Evolutionary conservation across 495 filamentous ascomycete species (phyloP), one percentile per base, ranked within the genome.

Genomic region (Penicillium subrubescens): DNA sequence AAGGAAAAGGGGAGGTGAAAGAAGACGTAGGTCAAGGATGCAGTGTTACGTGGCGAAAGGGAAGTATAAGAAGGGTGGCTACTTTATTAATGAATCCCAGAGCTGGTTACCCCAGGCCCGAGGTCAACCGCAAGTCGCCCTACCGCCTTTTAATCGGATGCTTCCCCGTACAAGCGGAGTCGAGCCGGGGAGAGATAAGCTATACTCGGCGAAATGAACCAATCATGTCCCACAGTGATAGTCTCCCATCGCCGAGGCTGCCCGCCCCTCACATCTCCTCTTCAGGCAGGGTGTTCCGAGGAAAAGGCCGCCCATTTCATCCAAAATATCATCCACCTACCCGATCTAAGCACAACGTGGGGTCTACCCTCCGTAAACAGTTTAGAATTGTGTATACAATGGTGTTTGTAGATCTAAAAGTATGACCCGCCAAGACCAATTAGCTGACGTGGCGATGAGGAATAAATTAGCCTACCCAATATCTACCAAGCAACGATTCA

Each of bases 31-130:
- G 58, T 35, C 50, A 41, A 58, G 33, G 29, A 21, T 14, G 15
- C 23, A 39, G 51, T 37, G 27, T 61, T 41, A 37, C 33, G 50
- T 50, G 56, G 55, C 60, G 41, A 53, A 35, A 33, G 53, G 17
- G 57, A 59, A 51, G 62, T 60, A 59, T 35, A 71, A 57, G 59
- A 63, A 68, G 64, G 51, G 31, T 23, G 27, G 34, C 12, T 4
- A 19, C 6, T 10, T 10, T 23, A 15, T 5, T 35, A 54, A 3
- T 10, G 53, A 35, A 34, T 19, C 19, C 3, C 11, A 19, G 7
- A 14, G n/a, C 39, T 48, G 48, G 57, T 58, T 65, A 68, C 65
- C 68, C 65, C 68, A 67, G 62, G 68, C 61, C 71, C 71, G 68
- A 71, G 71, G 71, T 65, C 62, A 72, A 70, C 68, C 70, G 69